Percentiles rank a stretch among this genome's conserved stretches.
These are phyloP conservation scores for Amborella trichopoda DNA, from an alignment of 164 flowering plant genomes.

Conservation along the genomic window DNA sequence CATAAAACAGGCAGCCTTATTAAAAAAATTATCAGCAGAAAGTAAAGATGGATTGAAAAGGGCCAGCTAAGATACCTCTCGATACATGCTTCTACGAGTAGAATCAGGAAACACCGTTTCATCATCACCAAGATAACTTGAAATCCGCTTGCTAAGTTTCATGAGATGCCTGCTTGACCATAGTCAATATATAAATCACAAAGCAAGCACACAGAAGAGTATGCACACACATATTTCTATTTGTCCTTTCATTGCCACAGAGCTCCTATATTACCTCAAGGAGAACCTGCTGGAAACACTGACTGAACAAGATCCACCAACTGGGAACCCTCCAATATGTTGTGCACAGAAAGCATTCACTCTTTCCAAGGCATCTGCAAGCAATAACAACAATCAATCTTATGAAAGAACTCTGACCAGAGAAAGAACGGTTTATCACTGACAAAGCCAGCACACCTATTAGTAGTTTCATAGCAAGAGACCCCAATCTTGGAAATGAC, in stretches of 20 bases:
- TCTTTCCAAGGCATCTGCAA: constrained; percentile 54
- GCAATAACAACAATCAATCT: not conserved
- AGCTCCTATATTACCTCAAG: constrained; percentile 40
- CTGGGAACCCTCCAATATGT: constrained; percentile 21
- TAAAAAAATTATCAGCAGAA: too few species aligned
- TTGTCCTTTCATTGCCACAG: too few species aligned
- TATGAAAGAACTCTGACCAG: not conserved
- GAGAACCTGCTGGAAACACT: constrained; percentile 43
- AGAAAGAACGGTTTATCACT: not conserved
- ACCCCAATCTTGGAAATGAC: constrained; percentile 52
- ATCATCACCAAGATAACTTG: constrained; percentile 26
- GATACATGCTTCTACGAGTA: constrained; percentile 37
- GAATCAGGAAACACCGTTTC: constrained; percentile 27
- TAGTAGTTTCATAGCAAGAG: constrained; percentile 37
- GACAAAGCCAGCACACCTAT: constrained; percentile 28
- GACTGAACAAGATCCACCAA: constrained; percentile 13
- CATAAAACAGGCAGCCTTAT: too few species aligned
- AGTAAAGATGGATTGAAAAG: too few species aligned
- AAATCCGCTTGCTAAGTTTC: constrained; percentile 82
- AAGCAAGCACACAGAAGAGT: too few species aligned
- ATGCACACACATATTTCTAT: too few species aligned
- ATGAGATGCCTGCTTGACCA: constrained; percentile 85
- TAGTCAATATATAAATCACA: too few species aligned
- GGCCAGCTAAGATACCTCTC: too few species aligned
- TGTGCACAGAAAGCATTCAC: constrained; percentile 19